A percentile compares a stretch with the other conserved stretches of the same genome.
These are phyloP conservation scores for Tuber calosporum DNA, from an alignment of 495 filamentous ascomycete species.

Conservation along the genomic window DNA sequence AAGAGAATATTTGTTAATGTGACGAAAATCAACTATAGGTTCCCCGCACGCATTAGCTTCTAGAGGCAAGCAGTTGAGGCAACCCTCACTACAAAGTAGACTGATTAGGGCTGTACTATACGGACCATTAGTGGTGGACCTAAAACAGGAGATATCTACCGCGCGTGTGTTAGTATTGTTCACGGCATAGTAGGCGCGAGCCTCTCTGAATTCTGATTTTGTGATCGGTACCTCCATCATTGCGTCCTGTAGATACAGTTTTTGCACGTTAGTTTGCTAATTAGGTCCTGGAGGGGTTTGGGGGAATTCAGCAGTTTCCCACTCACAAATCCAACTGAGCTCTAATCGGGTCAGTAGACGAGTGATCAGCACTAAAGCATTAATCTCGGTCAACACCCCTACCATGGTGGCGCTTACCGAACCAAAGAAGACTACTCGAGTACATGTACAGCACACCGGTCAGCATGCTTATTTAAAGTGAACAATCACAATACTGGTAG, in stretches of 20 bases:
- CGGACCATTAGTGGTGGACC: slow-evolving; percentile 64
- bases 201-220: slow-evolving; percentile 49
- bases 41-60: slow-evolving; percentile 6
- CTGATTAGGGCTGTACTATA: slow-evolving; percentile 6
- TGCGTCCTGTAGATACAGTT: slow-evolving; percentile 39
- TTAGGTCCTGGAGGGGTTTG: slow-evolving; percentile 14
- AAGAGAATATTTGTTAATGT: slow-evolving; percentile 81
- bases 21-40: slow-evolving; percentile 59
- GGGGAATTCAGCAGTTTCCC: slow-evolving; percentile 3
- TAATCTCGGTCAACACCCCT: slow-evolving; percentile 37
- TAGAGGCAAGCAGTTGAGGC: background rate
- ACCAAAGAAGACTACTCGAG: slow-evolving; percentile 57
- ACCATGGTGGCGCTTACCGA: slow-evolving; percentile 46
- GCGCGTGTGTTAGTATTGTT: slow-evolving; percentile 28
- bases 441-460: slow-evolving; percentile 15
- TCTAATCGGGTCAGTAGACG: slow-evolving; percentile 43
- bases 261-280: slow-evolving; percentile 23
- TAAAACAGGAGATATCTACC: slow-evolving; percentile 49
- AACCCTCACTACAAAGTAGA: background rate
- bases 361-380: slow-evolving; percentile 43
- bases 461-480: slow-evolving; percentile 34
- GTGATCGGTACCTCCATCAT: slow-evolving; percentile 48
- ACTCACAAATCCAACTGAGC: slow-evolving; percentile 73
- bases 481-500: background rate
- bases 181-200: slow-evolving; percentile 41